Evolutionary conservation across 441 rosid species (phyloP).

Genomic region (Jatropha multifida): DNA sequence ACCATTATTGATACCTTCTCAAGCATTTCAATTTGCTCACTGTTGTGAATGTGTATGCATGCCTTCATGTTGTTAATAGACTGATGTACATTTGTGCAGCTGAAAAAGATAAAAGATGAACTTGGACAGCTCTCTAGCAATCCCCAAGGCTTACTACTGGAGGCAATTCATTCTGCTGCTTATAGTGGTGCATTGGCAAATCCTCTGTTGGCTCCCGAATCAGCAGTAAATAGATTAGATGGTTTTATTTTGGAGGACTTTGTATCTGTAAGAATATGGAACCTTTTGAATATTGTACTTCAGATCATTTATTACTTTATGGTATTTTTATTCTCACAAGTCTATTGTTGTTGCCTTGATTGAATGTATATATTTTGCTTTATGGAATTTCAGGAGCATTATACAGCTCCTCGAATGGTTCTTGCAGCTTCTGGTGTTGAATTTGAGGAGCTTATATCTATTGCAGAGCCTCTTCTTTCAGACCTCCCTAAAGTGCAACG

Average conservation of each 20-base stretch:
- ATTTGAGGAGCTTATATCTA: constrained; percentile 60
- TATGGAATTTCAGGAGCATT: constrained; percentile 61
- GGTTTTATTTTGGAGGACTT: constrained; percentile 64
- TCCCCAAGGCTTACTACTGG: constrained; percentile 78
- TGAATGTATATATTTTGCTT: constrained; percentile 8
- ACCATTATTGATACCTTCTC: not conserved
- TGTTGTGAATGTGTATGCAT: not conserved
- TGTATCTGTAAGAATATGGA: constrained; percentile 54
- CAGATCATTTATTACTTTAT: not conserved
- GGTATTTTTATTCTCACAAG: not conserved
- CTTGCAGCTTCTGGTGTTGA: constrained; percentile 89
- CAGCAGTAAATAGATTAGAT: constrained; percentile 57
- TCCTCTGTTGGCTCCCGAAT: constrained; percentile 76
- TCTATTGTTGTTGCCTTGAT: constrained; percentile 6
- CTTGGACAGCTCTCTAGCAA: constrained; percentile 60
- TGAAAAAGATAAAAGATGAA: constrained; percentile 67
- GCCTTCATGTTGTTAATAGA: not conserved
- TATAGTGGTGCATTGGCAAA: constrained; percentile 78
- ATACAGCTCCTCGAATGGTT: constrained; percentile 79
- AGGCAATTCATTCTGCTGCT: constrained; percentile 84
- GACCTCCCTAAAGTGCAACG: constrained; percentile 57
- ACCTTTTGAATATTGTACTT: not conserved
- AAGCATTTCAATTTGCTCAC: not conserved
- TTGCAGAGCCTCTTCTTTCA: constrained; percentile 79
- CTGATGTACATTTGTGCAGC: constrained; percentile 32